Evolutionary conservation across 257 asterid species (phyloP), one percentile per base, ranked within the genome.

Genomic region (Jasminum sambac): DNA sequence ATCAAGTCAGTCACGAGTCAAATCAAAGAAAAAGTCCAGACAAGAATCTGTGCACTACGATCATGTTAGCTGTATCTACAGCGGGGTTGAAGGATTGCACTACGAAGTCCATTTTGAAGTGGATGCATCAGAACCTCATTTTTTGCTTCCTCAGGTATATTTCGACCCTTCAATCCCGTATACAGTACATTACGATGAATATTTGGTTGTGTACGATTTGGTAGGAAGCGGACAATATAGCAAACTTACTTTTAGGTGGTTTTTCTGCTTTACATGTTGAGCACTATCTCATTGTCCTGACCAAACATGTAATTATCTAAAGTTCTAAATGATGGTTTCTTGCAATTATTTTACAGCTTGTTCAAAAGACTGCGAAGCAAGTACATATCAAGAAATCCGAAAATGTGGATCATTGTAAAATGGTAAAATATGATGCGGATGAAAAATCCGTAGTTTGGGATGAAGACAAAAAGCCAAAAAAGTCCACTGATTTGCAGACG

Each of bases 401-500:
- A 44, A 86, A 89, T 81, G 82, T 95, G 59, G 84, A 81, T 57
- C 91, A 91, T 5, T 91, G 98, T 71, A 82, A 78, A 79, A 74
- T 95, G 87, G 97, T 89, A 13, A 84, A 84, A 72, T 86, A 91
- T 43, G 98, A 92, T 60, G 90, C 86, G 11, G 91, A 83, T 63
- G 98, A 95, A 66, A 91, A 89, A 75, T 80, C 95, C 8, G 91
- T 95, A 38, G 82, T 85, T 62, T 95, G 98, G 99, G 88, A 91
- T 62, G 82, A 73, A 11, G 72, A 76, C 38, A 82, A 76, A 57
- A 85, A 74, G 63, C 88, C 79, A 17, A 75, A 74, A 23, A 77
- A 76, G 43, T 79, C 83, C 3, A 74, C 72, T 8, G 65, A 67
- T 11, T 67, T 43, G n/a, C 38, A 48, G n/a, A 11, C 69, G 0